These are phyloP conservation scores for Anacardium occidentale DNA, from an alignment of 345 rosid species.

Conservation along the genomic window DNA sequence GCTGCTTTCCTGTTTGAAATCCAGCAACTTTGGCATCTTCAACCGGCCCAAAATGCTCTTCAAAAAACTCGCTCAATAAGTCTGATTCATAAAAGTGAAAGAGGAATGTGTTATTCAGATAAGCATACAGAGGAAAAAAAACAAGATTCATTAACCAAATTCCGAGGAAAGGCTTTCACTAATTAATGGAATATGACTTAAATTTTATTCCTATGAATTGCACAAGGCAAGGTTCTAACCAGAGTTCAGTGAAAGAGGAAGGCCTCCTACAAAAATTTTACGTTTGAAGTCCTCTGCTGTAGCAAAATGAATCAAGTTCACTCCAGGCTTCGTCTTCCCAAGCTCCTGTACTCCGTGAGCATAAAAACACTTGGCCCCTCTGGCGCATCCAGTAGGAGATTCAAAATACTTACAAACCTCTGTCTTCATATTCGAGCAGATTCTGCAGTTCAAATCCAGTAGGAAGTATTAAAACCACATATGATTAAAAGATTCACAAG, in stretches of 20 bases:
- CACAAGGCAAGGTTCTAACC: constrained; percentile 34
- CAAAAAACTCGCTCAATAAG: constrained; percentile 36
- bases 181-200: neutral
- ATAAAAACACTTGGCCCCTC: constrained; percentile 50
- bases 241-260: constrained; percentile 48
- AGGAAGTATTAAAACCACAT: constrained; percentile 4
- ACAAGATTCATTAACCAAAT: neutral
- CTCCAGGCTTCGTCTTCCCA: constrained; percentile 32
- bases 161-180: neutral
- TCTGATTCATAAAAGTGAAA: constrained; percentile 32
- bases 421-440: constrained; percentile 27
- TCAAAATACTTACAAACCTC: constrained; percentile 47
- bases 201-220: neutral
- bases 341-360: constrained; percentile 46
- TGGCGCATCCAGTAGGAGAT: constrained; percentile 43
- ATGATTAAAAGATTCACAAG: neutral
- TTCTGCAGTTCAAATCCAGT: constrained; percentile 25
- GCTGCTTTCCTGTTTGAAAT: constrained; percentile 29
- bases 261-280: constrained; percentile 57
- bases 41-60: constrained; percentile 51
- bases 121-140: neutral
- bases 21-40: constrained; percentile 43
- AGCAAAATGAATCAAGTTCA: constrained; percentile 19
- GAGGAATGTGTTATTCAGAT: neutral
- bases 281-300: constrained; percentile 22